phyloP scores from a whole-genome alignment of 2,329 filamentous ascomycete species.

The Pseudogymnoascus sp. region DNA sequence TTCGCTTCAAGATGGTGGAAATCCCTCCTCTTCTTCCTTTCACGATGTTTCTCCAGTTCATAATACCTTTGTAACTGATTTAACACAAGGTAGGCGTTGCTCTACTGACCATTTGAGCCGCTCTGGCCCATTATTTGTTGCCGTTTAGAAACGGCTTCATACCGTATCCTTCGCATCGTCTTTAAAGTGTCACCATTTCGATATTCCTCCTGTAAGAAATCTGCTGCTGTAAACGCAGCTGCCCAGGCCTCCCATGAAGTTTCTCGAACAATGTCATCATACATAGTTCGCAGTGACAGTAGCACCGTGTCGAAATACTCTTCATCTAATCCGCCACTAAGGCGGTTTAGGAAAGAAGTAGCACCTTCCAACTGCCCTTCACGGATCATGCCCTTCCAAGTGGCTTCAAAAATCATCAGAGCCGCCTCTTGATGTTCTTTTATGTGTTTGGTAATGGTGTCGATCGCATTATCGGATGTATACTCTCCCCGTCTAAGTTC shows the following conservation, averaged over 20 bases:
- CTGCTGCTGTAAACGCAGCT: not conserved
- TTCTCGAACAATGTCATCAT: not conserved
- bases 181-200: not conserved
- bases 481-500: not conserved
- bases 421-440: not conserved
- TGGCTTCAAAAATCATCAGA: not conserved
- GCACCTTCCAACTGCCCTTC: not conserved
- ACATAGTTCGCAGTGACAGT: not conserved
- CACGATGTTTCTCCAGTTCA: too few relatives aligned
- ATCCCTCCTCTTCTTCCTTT: too few relatives aligned
- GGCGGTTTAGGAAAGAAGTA: too few relatives aligned
- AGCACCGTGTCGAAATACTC: not conserved
- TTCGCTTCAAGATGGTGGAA: too few relatives aligned
- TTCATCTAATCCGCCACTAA: not conserved
- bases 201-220: not conserved
- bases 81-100: too few relatives aligned
- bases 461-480: not conserved
- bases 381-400: not conserved
- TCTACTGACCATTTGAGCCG: too few relatives aligned
- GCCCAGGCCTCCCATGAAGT: not conserved
- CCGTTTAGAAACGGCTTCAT: too few relatives aligned
- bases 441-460: not conserved
- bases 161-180: not conserved
- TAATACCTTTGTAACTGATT: too few relatives aligned
- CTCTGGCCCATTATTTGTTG: too few relatives aligned